These are phyloP conservation scores for Leccinum disarticulatum DNA, from an alignment of 768 basidiomycete species.

Conservation along the genomic window DNA sequence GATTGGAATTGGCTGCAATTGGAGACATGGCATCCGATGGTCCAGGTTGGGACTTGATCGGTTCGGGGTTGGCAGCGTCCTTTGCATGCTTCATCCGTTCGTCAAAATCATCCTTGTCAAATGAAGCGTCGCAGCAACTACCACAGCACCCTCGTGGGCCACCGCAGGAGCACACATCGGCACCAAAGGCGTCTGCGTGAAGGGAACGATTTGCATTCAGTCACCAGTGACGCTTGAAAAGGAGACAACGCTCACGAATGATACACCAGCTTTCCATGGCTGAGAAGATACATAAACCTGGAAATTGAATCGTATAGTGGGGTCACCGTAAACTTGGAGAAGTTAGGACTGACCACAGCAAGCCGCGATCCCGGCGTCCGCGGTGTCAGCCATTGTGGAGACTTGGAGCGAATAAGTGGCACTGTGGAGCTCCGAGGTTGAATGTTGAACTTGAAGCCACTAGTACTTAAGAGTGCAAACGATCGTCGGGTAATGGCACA, in stretches of 20 bases:
- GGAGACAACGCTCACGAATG: conserved; percentile 21
- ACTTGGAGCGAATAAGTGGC: background rate
- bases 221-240: background rate
- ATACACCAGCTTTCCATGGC: conserved; percentile 26
- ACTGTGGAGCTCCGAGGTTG: background rate
- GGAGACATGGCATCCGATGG: conserved; percentile 21
- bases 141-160: conserved; percentile 30
- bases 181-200: conserved; percentile 24
- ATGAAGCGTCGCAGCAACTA: conserved; percentile 28
- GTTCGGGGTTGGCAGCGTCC: conserved; percentile 7
- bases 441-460: background rate
- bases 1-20: conserved; percentile 4
- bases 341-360: conserved; percentile 24
- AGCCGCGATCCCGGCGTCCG: conserved; percentile 3
- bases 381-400: conserved; percentile 22
- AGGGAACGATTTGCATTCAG: background rate
- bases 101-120: conserved; percentile 31
- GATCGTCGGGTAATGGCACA: no score
- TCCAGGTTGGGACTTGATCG: conserved; percentile 24
- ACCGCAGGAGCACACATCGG: conserved; percentile 23
- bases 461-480: background rate
- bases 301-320: background rate
- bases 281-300: conserved; percentile 17
- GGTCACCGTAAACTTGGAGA: background rate
- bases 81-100: conserved; percentile 29